Conservation (phyloP, 768 basidiomycete genomes). For the Tricholoma sp. region DNA sequence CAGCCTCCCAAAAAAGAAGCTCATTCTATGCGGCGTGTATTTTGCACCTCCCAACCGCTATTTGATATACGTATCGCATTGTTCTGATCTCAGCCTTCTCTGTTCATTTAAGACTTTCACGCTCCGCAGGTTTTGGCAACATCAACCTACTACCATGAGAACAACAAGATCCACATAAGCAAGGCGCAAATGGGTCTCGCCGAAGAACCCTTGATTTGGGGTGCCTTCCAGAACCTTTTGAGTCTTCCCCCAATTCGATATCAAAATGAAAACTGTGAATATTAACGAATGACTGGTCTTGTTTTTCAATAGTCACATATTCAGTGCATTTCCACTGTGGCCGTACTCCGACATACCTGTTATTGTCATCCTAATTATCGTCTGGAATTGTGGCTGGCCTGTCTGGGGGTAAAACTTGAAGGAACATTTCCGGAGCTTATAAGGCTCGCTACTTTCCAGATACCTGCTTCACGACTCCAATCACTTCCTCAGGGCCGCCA, state of each 20-base stretch:
- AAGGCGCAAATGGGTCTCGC: neutral
- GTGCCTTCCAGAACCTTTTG: neutral
- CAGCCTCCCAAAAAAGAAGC: too few relatives aligned
- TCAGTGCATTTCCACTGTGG: neutral
- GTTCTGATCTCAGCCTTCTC: too few relatives aligned
- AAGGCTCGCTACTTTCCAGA: neutral
- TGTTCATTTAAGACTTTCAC: too few relatives aligned
- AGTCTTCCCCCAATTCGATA: neutral
- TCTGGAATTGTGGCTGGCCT: neutral
- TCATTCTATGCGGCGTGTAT: too few relatives aligned
- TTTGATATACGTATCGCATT: too few relatives aligned
- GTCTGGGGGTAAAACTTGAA: neutral
- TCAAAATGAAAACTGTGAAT: neutral
- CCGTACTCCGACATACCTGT: neutral
- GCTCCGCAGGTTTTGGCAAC: too few relatives aligned
- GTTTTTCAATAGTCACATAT: neutral
- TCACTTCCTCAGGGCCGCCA: neutral
- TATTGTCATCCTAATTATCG: too few relatives aligned
- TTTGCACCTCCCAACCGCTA: too few relatives aligned
- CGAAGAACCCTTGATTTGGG: neutral
- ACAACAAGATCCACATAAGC: neutral
- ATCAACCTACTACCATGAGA: too few relatives aligned
- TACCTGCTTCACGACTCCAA: neutral
- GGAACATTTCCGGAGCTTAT: neutral
- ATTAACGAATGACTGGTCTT: neutral